These are phyloP conservation scores for Camellia japonica DNA, from an alignment of 148 eudicot genomes.

Conservation along the genomic window DNA sequence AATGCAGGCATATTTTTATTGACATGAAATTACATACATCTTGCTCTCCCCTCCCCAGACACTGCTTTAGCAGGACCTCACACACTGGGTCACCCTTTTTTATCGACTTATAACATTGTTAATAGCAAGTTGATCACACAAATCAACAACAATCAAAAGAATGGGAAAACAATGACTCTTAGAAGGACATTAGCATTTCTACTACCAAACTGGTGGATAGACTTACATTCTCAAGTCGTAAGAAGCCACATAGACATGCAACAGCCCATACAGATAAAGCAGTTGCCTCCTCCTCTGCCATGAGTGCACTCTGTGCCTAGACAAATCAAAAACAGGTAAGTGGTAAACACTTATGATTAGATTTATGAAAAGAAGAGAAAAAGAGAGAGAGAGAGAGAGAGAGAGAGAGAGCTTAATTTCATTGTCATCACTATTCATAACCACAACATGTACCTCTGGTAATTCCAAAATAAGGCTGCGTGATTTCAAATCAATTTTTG, in stretches of 20 bases:
- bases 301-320: conserved; percentile 61
- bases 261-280: conserved; percentile 79
- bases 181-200: not conserved
- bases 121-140: conserved; percentile 9
- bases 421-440: not conserved
- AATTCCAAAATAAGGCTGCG: conserved; percentile 77
- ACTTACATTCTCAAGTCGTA: conserved; percentile 91
- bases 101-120: not conserved
- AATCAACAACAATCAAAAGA: not conserved
- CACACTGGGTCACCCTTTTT: too few species aligned
- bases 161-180: not conserved
- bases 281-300: conserved; percentile 88
- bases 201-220: conserved; percentile 13
- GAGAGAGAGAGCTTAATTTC: not conserved
- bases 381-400: too few species aligned
- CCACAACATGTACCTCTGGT: conserved; percentile 57
- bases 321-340: conserved; percentile 9
- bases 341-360: not conserved
- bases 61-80: too few species aligned
- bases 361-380: not conserved
- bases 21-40: not conserved
- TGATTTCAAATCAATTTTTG: conserved; percentile 61
- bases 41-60: too few species aligned
- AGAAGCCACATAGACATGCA: conserved; percentile 80
- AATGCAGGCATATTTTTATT: not conserved